phyloP scores from a whole-genome alignment of 257 asterid genomes.

The Avicennia marina region DNA sequence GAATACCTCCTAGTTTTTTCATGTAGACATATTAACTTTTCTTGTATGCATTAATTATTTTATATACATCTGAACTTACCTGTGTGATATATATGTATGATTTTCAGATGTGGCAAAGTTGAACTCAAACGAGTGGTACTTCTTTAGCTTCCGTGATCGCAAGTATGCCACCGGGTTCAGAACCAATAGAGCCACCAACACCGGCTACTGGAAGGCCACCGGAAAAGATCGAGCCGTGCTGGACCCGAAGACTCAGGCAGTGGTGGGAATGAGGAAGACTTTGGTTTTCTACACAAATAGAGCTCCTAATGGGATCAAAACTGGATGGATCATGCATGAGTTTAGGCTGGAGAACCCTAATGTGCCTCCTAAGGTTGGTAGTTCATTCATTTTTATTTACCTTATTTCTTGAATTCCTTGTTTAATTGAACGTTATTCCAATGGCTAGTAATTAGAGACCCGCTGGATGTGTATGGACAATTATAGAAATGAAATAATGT shows the following conservation, averaged over 20 bases:
- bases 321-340: constrained; percentile 77
- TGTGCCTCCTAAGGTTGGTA: constrained; percentile 53
- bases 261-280: constrained; percentile 68
- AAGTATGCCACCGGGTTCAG: constrained; percentile 61
- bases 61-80: no score
- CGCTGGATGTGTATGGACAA: no score
- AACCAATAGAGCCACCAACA: constrained; percentile 51
- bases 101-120: constrained; percentile 52
- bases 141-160: constrained; percentile 64
- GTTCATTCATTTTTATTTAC: neutral
- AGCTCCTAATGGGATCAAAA: constrained; percentile 68
- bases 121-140: constrained; percentile 64
- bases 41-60: no score
- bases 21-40: no score
- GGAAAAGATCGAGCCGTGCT: constrained; percentile 51
- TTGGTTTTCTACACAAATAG: constrained; percentile 56
- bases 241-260: constrained; percentile 28
- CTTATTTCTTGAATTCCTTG: no score
- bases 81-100: no score
- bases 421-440: no score
- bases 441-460: no score
- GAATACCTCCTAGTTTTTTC: no score
- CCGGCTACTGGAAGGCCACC: constrained; percentile 73
- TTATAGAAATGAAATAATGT: no score
- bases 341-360: constrained; percentile 62